These are phyloP conservation scores for Ogataea hybrid DNA, from an alignment of 1,139 yeast genomes.

Conservation along the genomic window DNA sequence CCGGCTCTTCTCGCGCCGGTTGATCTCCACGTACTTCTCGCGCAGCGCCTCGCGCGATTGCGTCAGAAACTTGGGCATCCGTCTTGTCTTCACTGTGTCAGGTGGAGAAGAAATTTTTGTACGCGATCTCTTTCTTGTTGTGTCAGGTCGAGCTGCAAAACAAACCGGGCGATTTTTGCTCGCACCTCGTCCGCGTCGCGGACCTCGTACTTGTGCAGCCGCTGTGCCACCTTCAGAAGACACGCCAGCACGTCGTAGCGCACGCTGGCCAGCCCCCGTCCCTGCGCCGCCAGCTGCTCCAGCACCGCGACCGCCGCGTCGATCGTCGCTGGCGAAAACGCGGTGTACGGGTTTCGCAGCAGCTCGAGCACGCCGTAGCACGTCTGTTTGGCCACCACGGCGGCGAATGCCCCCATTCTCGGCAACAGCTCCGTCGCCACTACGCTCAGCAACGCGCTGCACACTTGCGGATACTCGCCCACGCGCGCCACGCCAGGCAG, in stretches of 20 bases:
- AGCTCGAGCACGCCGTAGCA: constrained; percentile 24
- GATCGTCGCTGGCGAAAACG: constrained; percentile 15
- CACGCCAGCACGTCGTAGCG: constrained; percentile 23
- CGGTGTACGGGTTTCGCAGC: constrained; percentile 27
- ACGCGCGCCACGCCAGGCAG: constrained; percentile 27
- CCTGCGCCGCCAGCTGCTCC: constrained; percentile 2
- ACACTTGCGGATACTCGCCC: constrained; percentile 22
- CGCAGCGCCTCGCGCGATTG: constrained; percentile 19
- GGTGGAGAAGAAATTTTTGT: background rate
- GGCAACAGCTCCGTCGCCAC: constrained; percentile 15
- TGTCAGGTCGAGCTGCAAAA: background rate
- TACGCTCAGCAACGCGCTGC: constrained; percentile 11
- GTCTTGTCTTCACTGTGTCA: constrained; percentile 1
- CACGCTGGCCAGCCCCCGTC: constrained; percentile 2
- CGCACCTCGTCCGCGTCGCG: background rate
- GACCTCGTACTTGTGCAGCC: constrained; percentile 1
- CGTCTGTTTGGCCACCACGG: constrained; percentile 22
- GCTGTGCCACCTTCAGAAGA: constrained; percentile 1
- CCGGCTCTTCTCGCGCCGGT: constrained; percentile 16
- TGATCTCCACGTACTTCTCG: constrained; percentile 15
- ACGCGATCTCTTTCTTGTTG: constrained; percentile 4
- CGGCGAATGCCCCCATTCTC: constrained; percentile 15
- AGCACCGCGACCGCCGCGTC: constrained; percentile 11
- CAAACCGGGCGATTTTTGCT: background rate
- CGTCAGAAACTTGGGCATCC: constrained; percentile 20